Evolutionary conservation across 805 yeast species (phyloP), one percentile per base, ranked within the genome.

Genomic region (Komagataella kurtzmanii): DNA sequence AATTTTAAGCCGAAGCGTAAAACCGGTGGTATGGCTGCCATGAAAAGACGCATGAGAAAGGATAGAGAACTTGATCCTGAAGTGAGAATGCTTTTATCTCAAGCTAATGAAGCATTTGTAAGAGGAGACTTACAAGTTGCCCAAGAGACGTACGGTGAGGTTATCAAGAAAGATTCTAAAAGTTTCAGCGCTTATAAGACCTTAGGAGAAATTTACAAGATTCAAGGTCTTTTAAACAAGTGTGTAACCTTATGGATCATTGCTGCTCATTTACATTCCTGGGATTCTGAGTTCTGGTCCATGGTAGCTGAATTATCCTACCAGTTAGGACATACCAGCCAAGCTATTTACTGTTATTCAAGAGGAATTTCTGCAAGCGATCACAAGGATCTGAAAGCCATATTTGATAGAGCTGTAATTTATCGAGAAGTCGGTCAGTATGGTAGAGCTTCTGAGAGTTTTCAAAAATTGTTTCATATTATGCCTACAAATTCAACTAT

Each of bases 131-230:
- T 77, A 17, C 77, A 74, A 30, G 72, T 68, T 1, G 91, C 95
- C 0, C 75, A 78, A 57, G 67, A 75, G 50, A 61, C 75, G 49
- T 90, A 76, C 65, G 68, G 72, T 57, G 87, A 79, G 54, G 95
- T 88, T 10, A 81, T 91, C 54, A 80, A 82, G 58, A 72, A 81
- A 51, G 96, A 89, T 61, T 83, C 87, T 12, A 77, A 78, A 56
- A 85, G 86, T 62, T 83, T 79, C 63, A 80, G 85, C 47, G 97
- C 97, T 0, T 90, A 90, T 70, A 83, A 85, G 59, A 85, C 95
- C 0, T 67, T 89, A 47, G 97, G 97, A 48, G 96, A 87, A 60
- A 85, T 91, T 48, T 83, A 85, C 56, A 74, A 79, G 52, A 69
- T 76, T 50, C 83, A 80, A 54, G 90, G 88, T 1, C 72, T 80